These are phyloP conservation scores for Raddia guianensis DNA, from an alignment of 176 grass and related monocot genomes.

Conservation along the genomic window DNA sequence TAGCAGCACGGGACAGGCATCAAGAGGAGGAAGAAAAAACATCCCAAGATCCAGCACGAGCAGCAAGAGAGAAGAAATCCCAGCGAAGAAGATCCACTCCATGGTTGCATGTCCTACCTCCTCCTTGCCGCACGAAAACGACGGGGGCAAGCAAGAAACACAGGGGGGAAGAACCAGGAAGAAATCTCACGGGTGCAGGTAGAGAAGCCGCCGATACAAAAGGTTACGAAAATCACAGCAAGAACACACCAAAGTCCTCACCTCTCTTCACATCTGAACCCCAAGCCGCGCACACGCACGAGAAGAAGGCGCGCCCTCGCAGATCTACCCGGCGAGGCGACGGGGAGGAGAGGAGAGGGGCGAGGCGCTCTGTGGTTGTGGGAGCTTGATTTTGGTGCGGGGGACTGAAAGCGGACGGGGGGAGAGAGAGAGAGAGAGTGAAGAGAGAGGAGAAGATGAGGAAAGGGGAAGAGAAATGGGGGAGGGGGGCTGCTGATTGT, in stretches of 20 bases:
- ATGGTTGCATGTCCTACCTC: background rate
- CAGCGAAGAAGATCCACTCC: slow-evolving; percentile 28
- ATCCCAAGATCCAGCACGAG: slow-evolving; percentile 44
- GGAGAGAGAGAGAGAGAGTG: background rate
- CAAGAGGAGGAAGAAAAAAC: background rate
- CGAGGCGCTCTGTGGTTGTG: slow-evolving; percentile 5
- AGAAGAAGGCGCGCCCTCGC: background rate
- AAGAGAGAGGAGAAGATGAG: background rate
- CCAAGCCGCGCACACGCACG: background rate
- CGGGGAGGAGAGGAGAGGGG: background rate
- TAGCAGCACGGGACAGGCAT: slow-evolving; percentile 21
- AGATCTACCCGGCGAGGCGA: slow-evolving; percentile 41
- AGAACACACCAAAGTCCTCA: slow-evolving; percentile 11
- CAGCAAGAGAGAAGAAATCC: slow-evolving; percentile 19
- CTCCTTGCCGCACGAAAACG: background rate
- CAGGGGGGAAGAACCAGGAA: background rate
- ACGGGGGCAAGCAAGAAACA: background rate
- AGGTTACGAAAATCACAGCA: slow-evolving; percentile 21
- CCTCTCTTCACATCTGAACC: slow-evolving; percentile 30
- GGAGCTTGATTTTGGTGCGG: background rate
- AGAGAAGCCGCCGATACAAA: background rate
- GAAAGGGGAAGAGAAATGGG: slow-evolving; percentile 20
- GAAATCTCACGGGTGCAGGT: background rate
- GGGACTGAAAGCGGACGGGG: background rate
- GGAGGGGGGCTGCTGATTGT: slow-evolving; percentile 25